Conservation (phyloP, 257 asterid genomes). For the Paulownia fortunei region DNA sequence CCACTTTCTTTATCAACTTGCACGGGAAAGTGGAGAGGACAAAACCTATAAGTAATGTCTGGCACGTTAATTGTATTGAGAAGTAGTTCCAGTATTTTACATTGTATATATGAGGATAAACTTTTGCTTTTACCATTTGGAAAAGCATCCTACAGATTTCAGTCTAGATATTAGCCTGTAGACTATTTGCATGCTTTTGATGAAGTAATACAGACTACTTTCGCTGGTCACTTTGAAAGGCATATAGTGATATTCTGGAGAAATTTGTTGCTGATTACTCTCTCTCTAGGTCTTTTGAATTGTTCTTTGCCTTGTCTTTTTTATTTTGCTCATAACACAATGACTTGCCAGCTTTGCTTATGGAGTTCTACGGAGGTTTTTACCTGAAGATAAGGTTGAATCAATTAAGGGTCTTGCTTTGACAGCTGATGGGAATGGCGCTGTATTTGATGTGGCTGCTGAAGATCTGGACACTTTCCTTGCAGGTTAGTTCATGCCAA, state of each 20-base stretch:
- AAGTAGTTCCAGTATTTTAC: background rate
- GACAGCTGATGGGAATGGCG: constrained; percentile 92
- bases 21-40: background rate
- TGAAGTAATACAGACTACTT: background rate
- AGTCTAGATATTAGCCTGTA: background rate
- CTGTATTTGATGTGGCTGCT: constrained; percentile 84
- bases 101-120: background rate
- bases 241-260: background rate
- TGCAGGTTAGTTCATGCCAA: constrained; percentile 51
- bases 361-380: constrained; percentile 73
- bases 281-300: background rate
- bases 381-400: constrained; percentile 89
- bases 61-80: background rate
- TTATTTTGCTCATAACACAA: background rate
- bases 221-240: too few relatives aligned
- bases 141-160: background rate
- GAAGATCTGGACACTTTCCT: constrained; percentile 73
- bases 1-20: background rate
- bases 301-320: background rate
- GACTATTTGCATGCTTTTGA: background rate
- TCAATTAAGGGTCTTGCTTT: constrained; percentile 85
- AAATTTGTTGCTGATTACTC: constrained; percentile 14
- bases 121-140: background rate
- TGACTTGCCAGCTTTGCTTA: constrained; percentile 64
- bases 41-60: background rate